These are phyloP conservation scores for Saccharomycopsis lassenensis DNA, from an alignment of 805 yeast genomes.

Conservation along the genomic window DNA sequence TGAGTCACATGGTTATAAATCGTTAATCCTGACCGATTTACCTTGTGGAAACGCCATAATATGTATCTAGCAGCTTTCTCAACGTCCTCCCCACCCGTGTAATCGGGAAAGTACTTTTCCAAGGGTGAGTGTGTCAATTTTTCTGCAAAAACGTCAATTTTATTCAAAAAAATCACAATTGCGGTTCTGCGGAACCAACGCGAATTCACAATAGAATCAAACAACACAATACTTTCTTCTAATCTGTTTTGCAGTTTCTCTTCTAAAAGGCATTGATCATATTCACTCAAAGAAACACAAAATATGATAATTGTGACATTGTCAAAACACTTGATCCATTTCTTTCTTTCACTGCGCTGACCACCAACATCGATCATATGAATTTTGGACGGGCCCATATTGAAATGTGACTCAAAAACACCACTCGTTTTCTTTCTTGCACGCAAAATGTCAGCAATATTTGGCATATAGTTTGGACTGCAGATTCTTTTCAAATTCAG, in stretches of 20 bases:
- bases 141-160: constrained; percentile 82
- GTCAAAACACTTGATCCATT: constrained; percentile 96
- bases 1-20: constrained; percentile 89
- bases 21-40: constrained; percentile 70
- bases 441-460: constrained; percentile 66
- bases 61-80: constrained; percentile 88
- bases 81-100: constrained; percentile 81
- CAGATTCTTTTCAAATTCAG: constrained; percentile 54
- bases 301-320: constrained; percentile 83
- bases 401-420: constrained; percentile 72
- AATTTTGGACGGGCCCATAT: constrained; percentile 46
- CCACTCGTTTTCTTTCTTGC: constrained; percentile 92
- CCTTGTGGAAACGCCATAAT: constrained; percentile 79
- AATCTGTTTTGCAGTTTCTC: constrained; percentile 65
- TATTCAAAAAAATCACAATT: constrained; percentile 75
- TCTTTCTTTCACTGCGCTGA: constrained; percentile 79
- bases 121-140: constrained; percentile 74
- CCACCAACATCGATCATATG: constrained; percentile 88
- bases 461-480: constrained; percentile 52
- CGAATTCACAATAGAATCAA: constrained; percentile 85
- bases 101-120: constrained; percentile 78
- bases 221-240: constrained; percentile 71
- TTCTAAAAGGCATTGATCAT: constrained; percentile 77
- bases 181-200: constrained; percentile 88
- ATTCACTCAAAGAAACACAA: constrained; percentile 85